Base-by-base conservation (phyloP, 2,329 filamentous ascomycete species). In the Fusarium miscanthi region DNA sequence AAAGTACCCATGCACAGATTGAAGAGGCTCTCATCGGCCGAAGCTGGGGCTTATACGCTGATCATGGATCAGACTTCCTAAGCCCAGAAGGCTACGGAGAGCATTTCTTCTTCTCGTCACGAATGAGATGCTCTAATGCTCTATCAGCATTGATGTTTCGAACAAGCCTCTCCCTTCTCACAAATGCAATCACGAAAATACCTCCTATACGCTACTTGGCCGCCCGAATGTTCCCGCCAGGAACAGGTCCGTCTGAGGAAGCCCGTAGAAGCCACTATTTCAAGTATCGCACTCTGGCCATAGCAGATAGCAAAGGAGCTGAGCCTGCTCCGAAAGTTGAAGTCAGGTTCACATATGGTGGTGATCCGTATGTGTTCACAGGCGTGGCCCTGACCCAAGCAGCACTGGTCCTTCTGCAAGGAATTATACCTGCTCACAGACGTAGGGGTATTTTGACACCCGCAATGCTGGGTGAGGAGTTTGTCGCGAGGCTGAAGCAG, bases 341-440 rank as follows among this genome's bases (percentile, higher is more conserved):
- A 41, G 63, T 74, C 40, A 60, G 41, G 38, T 72, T 75, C 40
- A 45, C 48, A 19, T 75, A 72, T 21, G 41, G 62, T 10, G 68
- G 73, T 14, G 70, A 70, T 53, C 53, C 74, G 13, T 75, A 75
- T 23, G 65, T 64, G 42, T 72, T 74, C 21, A 76, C 74, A 13
- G 65, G 62, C n/a, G 59, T 74, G 35, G 59, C 62, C 21, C 43
- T 76, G n/a, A 67, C 70, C 8, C 64, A 76, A 31, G 73, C 70
- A 8, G 74, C 70, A 7, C 52, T 74, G 48, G 23, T 70, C n/a
- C 53, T 76, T 25, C 60, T 76, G 16, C 56, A 73, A 35, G 71
- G 42, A 6, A 46, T 54, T 7, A 66, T 61, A 5, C 52, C 59
- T 19, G 63, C 53, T 19, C 74, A 73, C 16, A 63, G 52, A 21